Conservation (phyloP, 805 yeast genomes). For the Kodamaea jinghongensis region DNA sequence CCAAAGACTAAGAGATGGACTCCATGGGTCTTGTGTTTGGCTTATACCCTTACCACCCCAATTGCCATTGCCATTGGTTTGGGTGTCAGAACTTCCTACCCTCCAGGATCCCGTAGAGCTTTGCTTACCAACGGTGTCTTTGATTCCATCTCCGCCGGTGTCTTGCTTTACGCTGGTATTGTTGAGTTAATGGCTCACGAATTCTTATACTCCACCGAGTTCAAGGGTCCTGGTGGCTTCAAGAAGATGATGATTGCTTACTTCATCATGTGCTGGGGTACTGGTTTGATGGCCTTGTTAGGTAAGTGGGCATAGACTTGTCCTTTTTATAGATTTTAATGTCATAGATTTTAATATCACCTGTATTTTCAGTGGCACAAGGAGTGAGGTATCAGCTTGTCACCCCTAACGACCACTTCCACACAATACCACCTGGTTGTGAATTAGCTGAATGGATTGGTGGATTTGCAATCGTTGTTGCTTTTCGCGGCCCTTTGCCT, state of each 20-base stretch:
- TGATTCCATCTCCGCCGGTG: slow-evolving; percentile 35
- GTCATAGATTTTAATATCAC: too few relatives aligned
- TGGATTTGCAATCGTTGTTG: too few relatives aligned
- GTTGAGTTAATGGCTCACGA: slow-evolving; percentile 41
- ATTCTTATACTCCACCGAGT: slow-evolving; percentile 46
- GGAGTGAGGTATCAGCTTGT: too few relatives aligned
- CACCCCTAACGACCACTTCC: too few relatives aligned
- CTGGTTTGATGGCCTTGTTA: slow-evolving; percentile 74
- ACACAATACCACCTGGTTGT: too few relatives aligned
- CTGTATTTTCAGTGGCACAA: too few relatives aligned
- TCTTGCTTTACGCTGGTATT: slow-evolving; percentile 34
- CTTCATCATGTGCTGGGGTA: slow-evolving; percentile 57
- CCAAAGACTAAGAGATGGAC: slow-evolving; percentile 44
- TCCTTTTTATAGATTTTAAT: too few relatives aligned
- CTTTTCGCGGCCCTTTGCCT: too few relatives aligned
- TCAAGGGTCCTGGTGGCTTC: slow-evolving; percentile 57
- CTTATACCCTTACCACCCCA: slow-evolving; percentile 32
- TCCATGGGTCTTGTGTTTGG: slow-evolving; percentile 42
- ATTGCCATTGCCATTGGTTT: slow-evolving; percentile 36
- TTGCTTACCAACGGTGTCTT: slow-evolving; percentile 33
- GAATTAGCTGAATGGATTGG: too few relatives aligned
- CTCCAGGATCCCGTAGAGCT: slow-evolving; percentile 32
- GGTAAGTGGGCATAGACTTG: slow-evolving; percentile 67
- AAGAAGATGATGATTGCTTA: slow-evolving; percentile 52
- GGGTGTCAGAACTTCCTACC: slow-evolving; percentile 32